phyloP scores from a whole-genome alignment of 345 rosid genomes.

The Pugionium dolabratum region DNA sequence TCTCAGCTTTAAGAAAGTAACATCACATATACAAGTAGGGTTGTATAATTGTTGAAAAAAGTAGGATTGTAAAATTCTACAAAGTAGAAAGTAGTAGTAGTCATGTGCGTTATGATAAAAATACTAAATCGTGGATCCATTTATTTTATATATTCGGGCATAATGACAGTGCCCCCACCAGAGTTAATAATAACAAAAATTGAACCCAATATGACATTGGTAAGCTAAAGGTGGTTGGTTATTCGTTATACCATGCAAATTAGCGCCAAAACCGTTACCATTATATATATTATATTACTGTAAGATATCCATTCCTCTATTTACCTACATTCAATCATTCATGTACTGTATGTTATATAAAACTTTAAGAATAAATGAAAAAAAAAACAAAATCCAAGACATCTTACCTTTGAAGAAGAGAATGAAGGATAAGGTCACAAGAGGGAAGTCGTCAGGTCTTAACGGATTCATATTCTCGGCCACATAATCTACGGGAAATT shows the following conservation, averaged over 20 bases:
- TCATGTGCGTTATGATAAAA: conserved; percentile 26
- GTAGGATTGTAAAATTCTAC: background rate
- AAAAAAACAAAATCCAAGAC: background rate
- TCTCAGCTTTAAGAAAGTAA: conserved; percentile 26
- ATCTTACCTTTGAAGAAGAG: too few relatives aligned
- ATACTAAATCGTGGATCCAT: conserved; percentile 1
- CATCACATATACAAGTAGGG: conserved; percentile 24
- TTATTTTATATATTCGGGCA: background rate
- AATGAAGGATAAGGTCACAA: too few relatives aligned
- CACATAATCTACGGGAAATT: conserved; percentile 24
- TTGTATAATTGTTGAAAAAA: conserved; percentile 11
- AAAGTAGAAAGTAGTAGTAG: conserved; percentile 19
- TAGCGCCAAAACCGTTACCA: too few relatives aligned
- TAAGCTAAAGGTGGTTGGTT: too few relatives aligned
- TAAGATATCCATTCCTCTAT: background rate
- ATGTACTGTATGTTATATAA: background rate
- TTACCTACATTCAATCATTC: conserved; percentile 1
- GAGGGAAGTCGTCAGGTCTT: background rate
- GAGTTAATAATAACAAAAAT: conserved; percentile 1
- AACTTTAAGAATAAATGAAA: background rate
- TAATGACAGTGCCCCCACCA: conserved; percentile 14
- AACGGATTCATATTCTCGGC: conserved; percentile 35
- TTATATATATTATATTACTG: background rate
- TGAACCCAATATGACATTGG: background rate
- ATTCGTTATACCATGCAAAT: too few relatives aligned